Percentiles rank a stretch among this genome's conserved stretches.
These are phyloP conservation scores for Penicillium soppii DNA, from an alignment of 495 filamentous ascomycete species.

Conservation along the genomic window DNA sequence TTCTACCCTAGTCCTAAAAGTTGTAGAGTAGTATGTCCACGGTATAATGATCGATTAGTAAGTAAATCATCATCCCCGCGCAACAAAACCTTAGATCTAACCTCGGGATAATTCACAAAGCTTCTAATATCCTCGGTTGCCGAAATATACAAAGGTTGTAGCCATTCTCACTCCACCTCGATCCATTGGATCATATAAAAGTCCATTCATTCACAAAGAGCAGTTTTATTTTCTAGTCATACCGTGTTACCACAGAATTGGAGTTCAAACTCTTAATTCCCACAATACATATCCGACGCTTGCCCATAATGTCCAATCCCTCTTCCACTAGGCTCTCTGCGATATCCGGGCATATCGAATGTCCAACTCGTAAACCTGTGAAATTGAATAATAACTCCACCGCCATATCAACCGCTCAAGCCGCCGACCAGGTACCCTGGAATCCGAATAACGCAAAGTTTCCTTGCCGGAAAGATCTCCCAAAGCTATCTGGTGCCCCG, in stretches of 20 bases:
- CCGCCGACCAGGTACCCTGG: slow-evolving; percentile 45
- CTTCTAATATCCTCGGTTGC: background rate
- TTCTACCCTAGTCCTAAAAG: too few relatives aligned
- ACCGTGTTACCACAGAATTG: background rate
- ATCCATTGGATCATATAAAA: background rate
- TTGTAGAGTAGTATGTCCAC: too few relatives aligned
- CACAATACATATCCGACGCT: background rate
- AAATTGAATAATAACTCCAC: background rate
- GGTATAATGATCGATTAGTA: background rate
- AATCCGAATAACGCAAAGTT: slow-evolving; percentile 54
- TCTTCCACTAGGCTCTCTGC: slow-evolving; percentile 7
- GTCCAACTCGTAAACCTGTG: background rate
- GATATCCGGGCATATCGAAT: slow-evolving; percentile 7
- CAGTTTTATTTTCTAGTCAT: too few relatives aligned
- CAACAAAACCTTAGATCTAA: background rate
- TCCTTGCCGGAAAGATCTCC: slow-evolving; percentile 53
- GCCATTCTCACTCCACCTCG: background rate
- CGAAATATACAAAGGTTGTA: too few relatives aligned
- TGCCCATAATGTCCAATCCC: slow-evolving; percentile 13
- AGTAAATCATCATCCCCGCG: background rate
- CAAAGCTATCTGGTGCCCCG: slow-evolving; percentile 41
- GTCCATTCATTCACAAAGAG: too few relatives aligned
- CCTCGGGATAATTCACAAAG: background rate
- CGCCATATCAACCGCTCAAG: slow-evolving; percentile 18
- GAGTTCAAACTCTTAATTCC: background rate